These are phyloP conservation scores for Anisodus tanguticus DNA, from an alignment of 257 asterid species.

Conservation along the genomic window DNA sequence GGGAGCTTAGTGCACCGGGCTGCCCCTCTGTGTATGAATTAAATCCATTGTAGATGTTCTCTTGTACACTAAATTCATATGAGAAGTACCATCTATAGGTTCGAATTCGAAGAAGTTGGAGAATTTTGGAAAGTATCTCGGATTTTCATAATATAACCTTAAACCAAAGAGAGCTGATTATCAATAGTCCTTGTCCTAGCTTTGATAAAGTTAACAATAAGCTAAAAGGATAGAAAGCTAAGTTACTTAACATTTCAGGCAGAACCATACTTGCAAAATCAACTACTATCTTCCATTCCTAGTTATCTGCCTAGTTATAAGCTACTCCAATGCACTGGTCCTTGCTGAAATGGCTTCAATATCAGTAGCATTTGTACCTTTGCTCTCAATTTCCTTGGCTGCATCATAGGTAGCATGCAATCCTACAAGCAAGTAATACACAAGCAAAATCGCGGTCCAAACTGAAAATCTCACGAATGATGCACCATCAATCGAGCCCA, in stretches of 20 bases:
- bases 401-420: constrained; percentile 47
- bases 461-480: constrained; percentile 43
- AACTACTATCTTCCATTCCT: neutral
- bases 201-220: neutral
- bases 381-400: constrained; percentile 30
- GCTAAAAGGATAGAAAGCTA: neutral
- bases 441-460: constrained; percentile 42
- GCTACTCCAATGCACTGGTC: constrained; percentile 7
- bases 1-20: no score
- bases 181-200: neutral
- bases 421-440: constrained; percentile 44
- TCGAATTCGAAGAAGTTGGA: no score
- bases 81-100: no score
- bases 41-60: no score
- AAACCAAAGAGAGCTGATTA: neutral
- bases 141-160: neutral
- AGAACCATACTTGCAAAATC: neutral
- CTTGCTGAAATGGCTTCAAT: constrained; percentile 22
- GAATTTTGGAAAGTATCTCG: no score
- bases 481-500: constrained; percentile 44
- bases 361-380: neutral
- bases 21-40: no score
- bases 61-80: no score
- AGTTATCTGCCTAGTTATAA: neutral
- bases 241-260: neutral